Evolutionary conservation across 768 basidiomycete species (phyloP).

Genomic region (Boletus sp.): DNA sequence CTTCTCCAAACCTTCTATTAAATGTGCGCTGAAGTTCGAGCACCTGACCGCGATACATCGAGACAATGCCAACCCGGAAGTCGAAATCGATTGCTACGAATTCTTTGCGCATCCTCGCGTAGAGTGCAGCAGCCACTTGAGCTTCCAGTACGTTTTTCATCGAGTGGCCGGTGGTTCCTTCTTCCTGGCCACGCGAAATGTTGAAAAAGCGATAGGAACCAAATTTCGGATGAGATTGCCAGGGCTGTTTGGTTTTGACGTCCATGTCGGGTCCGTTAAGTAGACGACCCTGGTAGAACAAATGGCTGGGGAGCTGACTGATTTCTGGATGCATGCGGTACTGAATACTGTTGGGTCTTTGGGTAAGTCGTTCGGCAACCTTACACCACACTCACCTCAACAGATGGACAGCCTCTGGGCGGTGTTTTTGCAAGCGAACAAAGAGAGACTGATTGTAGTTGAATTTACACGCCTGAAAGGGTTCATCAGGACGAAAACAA

Average conservation of each 20-base stretch:
- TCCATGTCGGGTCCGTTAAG: conserved; percentile 90
- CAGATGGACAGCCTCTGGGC: conserved; percentile 83
- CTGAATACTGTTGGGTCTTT: conserved; percentile 67
- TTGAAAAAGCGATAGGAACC: conserved; percentile 91
- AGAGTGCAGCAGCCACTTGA: conserved; percentile 72
- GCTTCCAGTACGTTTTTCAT: conserved; percentile 75
- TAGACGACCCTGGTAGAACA: conserved; percentile 82
- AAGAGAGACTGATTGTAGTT: conserved; percentile 91
- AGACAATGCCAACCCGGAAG: conserved; percentile 67
- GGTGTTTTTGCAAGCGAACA: conserved; percentile 79
- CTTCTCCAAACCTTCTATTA: conserved; percentile 62
- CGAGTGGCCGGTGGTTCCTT: conserved; percentile 54
- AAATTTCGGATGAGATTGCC: conserved; percentile 78
- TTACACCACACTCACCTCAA: conserved; percentile 58
- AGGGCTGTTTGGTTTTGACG: conserved; percentile 72
- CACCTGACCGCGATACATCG: conserved; percentile 94
- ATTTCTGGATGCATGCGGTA: conserved; percentile 99
- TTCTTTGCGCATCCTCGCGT: conserved; percentile 62
- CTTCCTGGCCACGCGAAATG: conserved; percentile 64
- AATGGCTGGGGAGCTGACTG: conserved; percentile 78
- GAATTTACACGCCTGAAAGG: conserved; percentile 55
- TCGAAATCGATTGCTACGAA: conserved; percentile 55
- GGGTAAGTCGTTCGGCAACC: background rate
- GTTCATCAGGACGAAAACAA: conserved; percentile 15
- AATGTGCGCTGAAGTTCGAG: conserved; percentile 70